phyloP scores from a whole-genome alignment of 2,329 filamentous ascomycete species.

The Colletotrichum echinochloae region DNA sequence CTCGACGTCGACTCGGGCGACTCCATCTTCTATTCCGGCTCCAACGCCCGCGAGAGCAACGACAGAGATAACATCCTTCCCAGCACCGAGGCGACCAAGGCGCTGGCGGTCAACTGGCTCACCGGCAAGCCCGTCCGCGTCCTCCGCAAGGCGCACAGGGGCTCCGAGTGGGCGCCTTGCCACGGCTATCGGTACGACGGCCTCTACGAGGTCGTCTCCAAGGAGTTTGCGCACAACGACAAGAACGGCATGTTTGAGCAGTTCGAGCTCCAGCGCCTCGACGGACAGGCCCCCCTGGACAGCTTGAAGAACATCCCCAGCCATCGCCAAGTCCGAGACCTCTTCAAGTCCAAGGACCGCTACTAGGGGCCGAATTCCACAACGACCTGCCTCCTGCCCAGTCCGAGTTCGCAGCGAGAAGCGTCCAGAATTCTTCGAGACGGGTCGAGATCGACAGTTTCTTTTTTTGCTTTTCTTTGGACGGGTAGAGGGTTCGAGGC shows the following conservation, averaged over 20 bases:
- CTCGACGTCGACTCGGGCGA: slow-evolving; percentile 46
- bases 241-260: slow-evolving; percentile 41
- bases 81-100: slow-evolving; percentile 38
- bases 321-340: slow-evolving; percentile 37
- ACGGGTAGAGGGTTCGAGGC: neutral
- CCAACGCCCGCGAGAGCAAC: slow-evolving; percentile 42
- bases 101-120: slow-evolving; percentile 42
- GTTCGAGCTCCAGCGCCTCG: slow-evolving; percentile 15
- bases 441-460: neutral
- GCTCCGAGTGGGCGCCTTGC: neutral
- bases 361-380: slow-evolving; percentile 40
- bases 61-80: slow-evolving; percentile 7
- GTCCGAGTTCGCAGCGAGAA: neutral
- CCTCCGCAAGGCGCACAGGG: slow-evolving; percentile 44
- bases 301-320: neutral
- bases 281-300: neutral
- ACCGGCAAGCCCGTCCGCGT: slow-evolving; percentile 46
- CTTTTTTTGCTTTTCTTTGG: too few species aligned
- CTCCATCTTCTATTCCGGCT: slow-evolving; percentile 45
- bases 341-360: slow-evolving; percentile 34
- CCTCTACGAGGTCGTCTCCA: slow-evolving; percentile 43
- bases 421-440: neutral
- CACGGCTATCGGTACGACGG: slow-evolving; percentile 53
- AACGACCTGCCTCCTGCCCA: neutral
- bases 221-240: slow-evolving; percentile 28